These are phyloP conservation scores for Chenopodium suecicum DNA, from an alignment of 148 eudicot species.

Conservation along the genomic window DNA sequence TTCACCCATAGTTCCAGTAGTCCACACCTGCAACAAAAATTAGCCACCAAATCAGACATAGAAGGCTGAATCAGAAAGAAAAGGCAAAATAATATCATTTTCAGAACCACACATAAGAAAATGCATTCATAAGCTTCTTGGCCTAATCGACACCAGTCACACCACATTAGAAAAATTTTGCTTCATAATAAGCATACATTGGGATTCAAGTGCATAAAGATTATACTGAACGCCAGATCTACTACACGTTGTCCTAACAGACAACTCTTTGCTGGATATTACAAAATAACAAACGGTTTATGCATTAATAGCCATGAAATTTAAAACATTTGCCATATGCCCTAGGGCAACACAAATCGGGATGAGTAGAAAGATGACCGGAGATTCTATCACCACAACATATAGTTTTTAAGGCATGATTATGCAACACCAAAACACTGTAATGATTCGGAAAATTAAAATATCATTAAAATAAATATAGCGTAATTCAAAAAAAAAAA, in stretches of 20 bases:
- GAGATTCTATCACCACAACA: not conserved
- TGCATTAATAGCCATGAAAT: not conserved
- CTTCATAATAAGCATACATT: not conserved
- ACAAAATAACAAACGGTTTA: not conserved
- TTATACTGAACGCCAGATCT: not conserved
- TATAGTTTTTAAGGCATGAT: not conserved
- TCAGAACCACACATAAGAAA: not conserved
- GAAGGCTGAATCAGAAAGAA: not conserved
- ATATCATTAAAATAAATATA: not conserved
- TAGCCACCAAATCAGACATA: not conserved
- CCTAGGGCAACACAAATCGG: not conserved
- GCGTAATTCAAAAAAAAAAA: too few species aligned
- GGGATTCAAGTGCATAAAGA: not conserved
- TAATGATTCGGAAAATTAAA: not conserved
- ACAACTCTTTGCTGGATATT: not conserved
- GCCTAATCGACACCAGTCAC: too few species aligned
- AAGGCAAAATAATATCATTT: not conserved
- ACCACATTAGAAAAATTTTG: not conserved
- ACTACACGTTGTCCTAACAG: not conserved
- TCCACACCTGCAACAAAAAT: conserved; percentile 74
- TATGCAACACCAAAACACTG: not conserved
- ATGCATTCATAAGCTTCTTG: not conserved
- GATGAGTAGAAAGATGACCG: not conserved
- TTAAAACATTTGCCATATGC: not conserved
- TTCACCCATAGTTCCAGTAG: conserved; percentile 99